phyloP scores from a whole-genome alignment of 2,329 filamentous ascomycete genomes.

The Fusarium verticillioides region DNA sequence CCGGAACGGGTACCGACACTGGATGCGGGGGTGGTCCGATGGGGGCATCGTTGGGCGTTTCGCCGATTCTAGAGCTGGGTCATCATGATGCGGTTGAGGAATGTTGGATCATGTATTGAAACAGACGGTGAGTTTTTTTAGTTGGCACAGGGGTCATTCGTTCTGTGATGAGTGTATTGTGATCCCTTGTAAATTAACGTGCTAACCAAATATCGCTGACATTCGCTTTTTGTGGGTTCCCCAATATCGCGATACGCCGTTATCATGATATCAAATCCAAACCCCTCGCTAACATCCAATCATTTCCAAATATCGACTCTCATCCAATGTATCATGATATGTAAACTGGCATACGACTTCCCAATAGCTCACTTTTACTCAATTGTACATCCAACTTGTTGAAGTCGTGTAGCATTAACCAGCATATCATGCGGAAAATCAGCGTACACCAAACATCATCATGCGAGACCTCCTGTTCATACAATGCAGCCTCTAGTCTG shows the following conservation, averaged over 20 bases:
- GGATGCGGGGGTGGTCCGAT: slow-evolving; percentile 13
- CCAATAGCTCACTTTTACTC: slow-evolving; percentile 63
- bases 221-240: not conserved
- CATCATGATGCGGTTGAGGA: slow-evolving; percentile 11
- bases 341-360: slow-evolving; percentile 66
- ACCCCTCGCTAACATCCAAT: not conserved
- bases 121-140: slow-evolving; percentile 5
- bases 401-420: slow-evolving; percentile 68
- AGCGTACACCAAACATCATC: slow-evolving; percentile 65
- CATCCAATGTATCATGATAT: slow-evolving; percentile 50
- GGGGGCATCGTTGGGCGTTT: not conserved
- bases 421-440: slow-evolving; percentile 68
- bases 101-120: slow-evolving; percentile 17
- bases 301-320: not conserved
- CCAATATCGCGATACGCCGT: slow-evolving; percentile 2
- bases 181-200: not conserved
- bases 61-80: not conserved
- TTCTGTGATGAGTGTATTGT: not conserved
- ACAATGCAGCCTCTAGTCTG: slow-evolving; percentile 28
- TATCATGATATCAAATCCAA: slow-evolving; percentile 23
- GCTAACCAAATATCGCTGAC: not conserved
- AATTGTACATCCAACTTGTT: slow-evolving; percentile 64
- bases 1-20: not conserved
- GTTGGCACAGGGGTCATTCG: not conserved
- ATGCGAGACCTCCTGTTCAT: slow-evolving; percentile 44